Evolutionary conservation across 73 alveolate genomes (phyloP).

Genomic region (Symbiodinium pilosum): DNA sequence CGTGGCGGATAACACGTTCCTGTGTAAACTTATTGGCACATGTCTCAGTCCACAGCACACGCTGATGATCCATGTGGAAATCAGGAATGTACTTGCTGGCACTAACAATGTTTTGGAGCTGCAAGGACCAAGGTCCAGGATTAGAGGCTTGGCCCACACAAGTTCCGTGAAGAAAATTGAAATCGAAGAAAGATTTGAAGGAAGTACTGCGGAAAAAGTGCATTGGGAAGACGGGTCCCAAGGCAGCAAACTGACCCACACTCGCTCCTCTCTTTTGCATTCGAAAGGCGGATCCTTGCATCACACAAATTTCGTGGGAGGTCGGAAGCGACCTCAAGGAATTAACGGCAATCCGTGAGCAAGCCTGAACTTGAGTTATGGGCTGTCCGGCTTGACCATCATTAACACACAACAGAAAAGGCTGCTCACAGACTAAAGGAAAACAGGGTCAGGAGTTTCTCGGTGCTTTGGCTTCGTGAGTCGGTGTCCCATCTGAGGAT

Average conservation of each 20-base stretch:
- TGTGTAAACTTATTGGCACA: not conserved
- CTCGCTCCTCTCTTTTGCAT: not conserved
- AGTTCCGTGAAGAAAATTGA: not conserved
- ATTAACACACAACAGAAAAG: not conserved
- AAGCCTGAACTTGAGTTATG: no score
- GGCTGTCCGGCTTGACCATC: no score
- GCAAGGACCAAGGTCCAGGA: not conserved
- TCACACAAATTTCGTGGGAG: not conserved
- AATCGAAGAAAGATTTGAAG: no score
- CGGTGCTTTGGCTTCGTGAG: not conserved
- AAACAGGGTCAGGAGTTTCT: no score
- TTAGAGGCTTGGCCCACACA: not conserved
- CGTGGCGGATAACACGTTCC: not conserved
- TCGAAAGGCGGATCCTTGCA: not conserved
- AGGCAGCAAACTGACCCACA: not conserved
- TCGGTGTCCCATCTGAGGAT: not conserved
- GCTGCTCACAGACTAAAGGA: no score
- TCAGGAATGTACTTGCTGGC: not conserved
- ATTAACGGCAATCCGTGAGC: not conserved
- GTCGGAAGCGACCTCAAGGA: not conserved
- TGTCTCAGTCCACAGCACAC: not conserved
- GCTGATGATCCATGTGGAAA: not conserved
- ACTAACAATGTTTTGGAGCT: not conserved
- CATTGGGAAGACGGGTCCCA: not conserved
- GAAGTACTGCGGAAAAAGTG: not conserved